A percentile compares a stretch with the other conserved stretches of the same genome.
Evolutionary conservation across 73 alveolate species (phyloP).

Genomic region (Breviolum minutum): DNA sequence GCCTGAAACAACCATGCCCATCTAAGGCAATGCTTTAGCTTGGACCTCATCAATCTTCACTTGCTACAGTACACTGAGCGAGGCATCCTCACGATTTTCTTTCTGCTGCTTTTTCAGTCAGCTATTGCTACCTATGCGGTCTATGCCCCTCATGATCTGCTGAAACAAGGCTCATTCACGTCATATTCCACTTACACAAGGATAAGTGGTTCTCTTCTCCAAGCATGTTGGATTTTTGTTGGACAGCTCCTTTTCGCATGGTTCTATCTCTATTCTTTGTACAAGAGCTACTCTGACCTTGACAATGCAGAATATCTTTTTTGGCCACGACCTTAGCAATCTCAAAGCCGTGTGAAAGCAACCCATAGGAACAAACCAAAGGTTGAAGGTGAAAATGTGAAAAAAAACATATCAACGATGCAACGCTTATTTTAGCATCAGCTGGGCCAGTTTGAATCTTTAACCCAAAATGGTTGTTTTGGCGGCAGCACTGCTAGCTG

Average conservation of each 20-base stretch:
- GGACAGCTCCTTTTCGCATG: slow-evolving; percentile 32
- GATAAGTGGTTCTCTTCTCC: slow-evolving; percentile 12
- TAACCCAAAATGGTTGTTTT: background rate
- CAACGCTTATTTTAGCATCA: background rate
- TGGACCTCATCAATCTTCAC: slow-evolving; percentile 34
- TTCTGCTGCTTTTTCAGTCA: background rate
- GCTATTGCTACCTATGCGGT: background rate
- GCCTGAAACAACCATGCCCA: background rate
- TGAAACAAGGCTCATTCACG: slow-evolving; percentile 17
- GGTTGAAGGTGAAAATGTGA: background rate
- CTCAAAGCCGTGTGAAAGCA: background rate
- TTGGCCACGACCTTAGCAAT: background rate
- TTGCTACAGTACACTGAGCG: slow-evolving; percentile 4
- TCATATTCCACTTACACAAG: slow-evolving; percentile 20
- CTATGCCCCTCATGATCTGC: slow-evolving; percentile 38
- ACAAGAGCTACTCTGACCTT: slow-evolving; percentile 16
- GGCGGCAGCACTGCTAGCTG: too few species aligned
- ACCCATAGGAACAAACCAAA: background rate
- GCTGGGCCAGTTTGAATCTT: background rate
- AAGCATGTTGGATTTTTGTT: slow-evolving; percentile 14
- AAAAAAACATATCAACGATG: background rate
- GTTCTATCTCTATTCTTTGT: slow-evolving; percentile 42
- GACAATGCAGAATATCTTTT: slow-evolving; percentile 42
- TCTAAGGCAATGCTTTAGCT: slow-evolving; percentile 26
- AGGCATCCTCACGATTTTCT: slow-evolving; percentile 13